Base-by-base conservation (phyloP, 2,329 filamentous ascomycete species). In the Nothopassalora personata region DNA sequence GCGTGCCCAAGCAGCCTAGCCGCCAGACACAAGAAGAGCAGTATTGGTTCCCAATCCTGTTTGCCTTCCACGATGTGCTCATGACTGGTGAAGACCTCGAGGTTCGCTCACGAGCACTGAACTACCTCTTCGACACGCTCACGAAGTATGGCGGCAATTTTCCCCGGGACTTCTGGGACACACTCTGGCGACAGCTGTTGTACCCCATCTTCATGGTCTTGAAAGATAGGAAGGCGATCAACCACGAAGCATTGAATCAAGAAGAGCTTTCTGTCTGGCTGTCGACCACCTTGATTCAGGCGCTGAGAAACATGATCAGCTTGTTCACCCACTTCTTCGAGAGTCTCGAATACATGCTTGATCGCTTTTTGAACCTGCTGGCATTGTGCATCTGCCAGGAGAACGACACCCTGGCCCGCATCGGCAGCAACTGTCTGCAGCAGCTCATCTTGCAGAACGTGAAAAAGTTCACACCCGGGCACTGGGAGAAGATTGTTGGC, bases 11-110 rank as follows among this genome's bases (percentile, higher is more conserved):
- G 70, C 85, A 87, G 60, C 86, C 86, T 57, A 89, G 81, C 58
- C 87, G 88, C 55, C 95, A 96, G 49, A 95, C 92, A 4, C 86
- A 94, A 64, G 95, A 99, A 73, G 94, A 97, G 73, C 92, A 95
- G 39, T 99, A 92, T 75, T 99, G 94, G 94, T 99, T 99, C 74
- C 94, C 94, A 0, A 90, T 99, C 5, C 80, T 99, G 31, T 97
- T 99, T 71, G 93, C 95, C 3, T 99, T 99, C 80, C 94, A 99
- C 72, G 94, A 99, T 73, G 92, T 99, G 23, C 79, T 99, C 51
- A 99, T 99, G 94, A 99, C 94, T 1, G 94, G 95, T 2, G 95
- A 99, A 74, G 94, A 99, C 72, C 82, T 99, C 18, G 94, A 99
- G 75, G 94, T 97, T 45, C 88, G 94, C 59, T 97, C 84, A 62